phyloP scores from a whole-genome alignment of 495 filamentous ascomycete genomes.

The Neurospora discreta region DNA sequence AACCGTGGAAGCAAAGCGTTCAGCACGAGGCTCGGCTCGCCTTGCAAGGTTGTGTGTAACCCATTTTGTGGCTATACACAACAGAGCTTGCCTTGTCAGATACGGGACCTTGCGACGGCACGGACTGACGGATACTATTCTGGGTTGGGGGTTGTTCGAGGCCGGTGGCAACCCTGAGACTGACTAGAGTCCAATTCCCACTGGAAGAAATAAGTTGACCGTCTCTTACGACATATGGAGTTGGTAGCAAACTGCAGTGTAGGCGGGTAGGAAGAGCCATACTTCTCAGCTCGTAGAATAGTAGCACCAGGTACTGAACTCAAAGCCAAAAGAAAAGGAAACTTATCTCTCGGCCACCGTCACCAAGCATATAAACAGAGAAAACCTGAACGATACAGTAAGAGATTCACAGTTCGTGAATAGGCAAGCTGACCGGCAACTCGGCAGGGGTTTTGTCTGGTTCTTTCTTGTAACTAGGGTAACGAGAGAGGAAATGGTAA shows the following conservation, averaged over 20 bases:
- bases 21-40: neutral
- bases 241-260: neutral
- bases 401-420: neutral
- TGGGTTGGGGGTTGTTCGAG: neutral
- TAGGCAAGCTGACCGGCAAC: neutral
- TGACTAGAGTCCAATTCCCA: neutral
- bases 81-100: neutral
- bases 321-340: neutral
- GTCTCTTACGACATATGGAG: neutral
- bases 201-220: neutral
- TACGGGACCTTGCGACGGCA: neutral
- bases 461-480: neutral
- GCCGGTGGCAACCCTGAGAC: neutral
- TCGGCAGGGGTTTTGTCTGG: neutral
- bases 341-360: neutral
- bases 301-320: neutral
- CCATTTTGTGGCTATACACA: neutral
- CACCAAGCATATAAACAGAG: neutral
- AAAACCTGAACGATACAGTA: neutral
- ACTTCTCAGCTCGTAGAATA: neutral
- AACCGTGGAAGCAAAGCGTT: neutral
- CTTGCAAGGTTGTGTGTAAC: neutral
- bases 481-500: neutral
- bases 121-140: neutral
- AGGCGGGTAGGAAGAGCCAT: neutral